Conservation (phyloP, 2,329 filamentous ascomycete genomes). For the Zymoseptoria crescenta region DNA sequence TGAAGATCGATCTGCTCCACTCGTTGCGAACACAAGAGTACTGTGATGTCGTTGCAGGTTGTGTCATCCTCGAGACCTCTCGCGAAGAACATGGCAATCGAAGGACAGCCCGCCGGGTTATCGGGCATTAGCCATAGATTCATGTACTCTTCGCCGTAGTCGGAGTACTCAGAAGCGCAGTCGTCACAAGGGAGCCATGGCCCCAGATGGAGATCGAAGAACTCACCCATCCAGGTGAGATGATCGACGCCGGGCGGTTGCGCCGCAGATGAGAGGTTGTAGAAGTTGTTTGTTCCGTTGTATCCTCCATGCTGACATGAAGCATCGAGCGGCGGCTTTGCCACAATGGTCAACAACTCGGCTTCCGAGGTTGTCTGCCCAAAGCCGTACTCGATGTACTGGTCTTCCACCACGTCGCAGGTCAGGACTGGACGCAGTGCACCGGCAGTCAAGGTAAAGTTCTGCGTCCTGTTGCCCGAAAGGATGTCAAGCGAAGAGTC, state of each 20-base stretch:
- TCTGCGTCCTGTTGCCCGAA: neutral
- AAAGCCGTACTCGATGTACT: neutral
- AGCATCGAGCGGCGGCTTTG: neutral
- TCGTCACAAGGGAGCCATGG: neutral
- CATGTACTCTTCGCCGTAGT: neutral
- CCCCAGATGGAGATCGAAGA: slow-evolving; percentile 3
- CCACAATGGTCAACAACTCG: neutral
- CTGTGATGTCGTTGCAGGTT: neutral
- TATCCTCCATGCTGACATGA: neutral
- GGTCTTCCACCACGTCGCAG: neutral
- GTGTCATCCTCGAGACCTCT: neutral
- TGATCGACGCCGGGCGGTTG: neutral
- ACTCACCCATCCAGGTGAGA: neutral
- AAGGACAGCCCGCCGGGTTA: slow-evolving; percentile 2
- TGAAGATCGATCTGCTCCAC: neutral
- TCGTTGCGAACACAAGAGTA: slow-evolving; percentile 1
- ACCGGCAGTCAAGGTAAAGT: neutral
- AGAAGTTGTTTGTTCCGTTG: neutral
- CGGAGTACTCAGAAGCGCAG: neutral
- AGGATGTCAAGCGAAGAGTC: neutral
- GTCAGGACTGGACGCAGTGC: neutral
- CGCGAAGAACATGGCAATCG: neutral
- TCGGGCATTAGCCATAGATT: neutral
- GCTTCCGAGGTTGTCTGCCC: neutral
- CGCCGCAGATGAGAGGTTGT: neutral